A percentile compares a stretch with the other conserved stretches of the same genome.
These are phyloP conservation scores for Ettlia oleoabundans DNA, from an alignment of 139 green algal genomes.

Conservation along the genomic window DNA sequence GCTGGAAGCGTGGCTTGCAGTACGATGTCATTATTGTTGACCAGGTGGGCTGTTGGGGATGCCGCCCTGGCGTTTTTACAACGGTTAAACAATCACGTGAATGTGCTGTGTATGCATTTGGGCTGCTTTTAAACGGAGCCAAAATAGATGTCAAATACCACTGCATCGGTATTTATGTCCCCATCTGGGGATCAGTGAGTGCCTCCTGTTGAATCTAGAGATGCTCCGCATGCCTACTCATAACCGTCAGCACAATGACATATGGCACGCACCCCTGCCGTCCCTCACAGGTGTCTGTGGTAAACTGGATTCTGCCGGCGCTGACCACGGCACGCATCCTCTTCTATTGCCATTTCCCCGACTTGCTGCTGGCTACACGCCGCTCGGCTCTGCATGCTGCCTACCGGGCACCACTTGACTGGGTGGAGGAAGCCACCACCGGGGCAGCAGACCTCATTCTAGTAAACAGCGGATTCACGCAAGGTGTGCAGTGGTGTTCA, in stretches of 20 bases:
- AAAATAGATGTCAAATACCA: too few relatives aligned
- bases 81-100: too few relatives aligned
- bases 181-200: too few relatives aligned
- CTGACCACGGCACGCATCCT: conserved; percentile 73
- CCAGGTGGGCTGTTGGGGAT: conserved; percentile 59
- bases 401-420: conserved; percentile 82
- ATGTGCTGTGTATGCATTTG: too few relatives aligned
- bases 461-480: conserved; percentile 96
- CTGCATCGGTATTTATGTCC: too few relatives aligned
- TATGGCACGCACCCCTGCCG: too few relatives aligned
- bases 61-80: too few relatives aligned
- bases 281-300: conserved; percentile 81
- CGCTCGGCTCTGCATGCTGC: conserved; percentile 47
- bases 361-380: conserved; percentile 82
- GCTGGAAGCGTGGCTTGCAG: conserved; percentile 8
- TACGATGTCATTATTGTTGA: conserved; percentile 91
- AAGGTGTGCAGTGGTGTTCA: conserved; percentile 21
- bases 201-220: too few relatives aligned
- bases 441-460: conserved; percentile 78
- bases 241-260: too few relatives aligned
- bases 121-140: too few relatives aligned
- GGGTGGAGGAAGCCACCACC: conserved; percentile 85
- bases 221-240: too few relatives aligned
- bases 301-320: conserved; percentile 75
- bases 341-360: conserved; percentile 99